phyloP scores from a whole-genome alignment of 2,329 filamentous ascomycete species.

The Penicillium sp. region DNA sequence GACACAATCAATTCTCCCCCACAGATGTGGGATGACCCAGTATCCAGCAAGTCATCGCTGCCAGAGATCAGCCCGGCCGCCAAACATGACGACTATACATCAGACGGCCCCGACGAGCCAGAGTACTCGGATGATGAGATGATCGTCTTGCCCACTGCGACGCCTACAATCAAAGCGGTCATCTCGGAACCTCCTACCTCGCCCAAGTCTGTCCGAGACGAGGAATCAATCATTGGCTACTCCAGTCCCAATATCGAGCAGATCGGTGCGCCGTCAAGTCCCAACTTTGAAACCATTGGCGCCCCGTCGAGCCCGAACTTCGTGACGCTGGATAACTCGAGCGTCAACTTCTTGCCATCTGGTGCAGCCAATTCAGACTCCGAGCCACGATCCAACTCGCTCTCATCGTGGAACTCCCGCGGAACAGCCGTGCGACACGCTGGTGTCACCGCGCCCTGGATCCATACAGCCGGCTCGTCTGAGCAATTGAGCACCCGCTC shows the following conservation, averaged over 20 bases:
- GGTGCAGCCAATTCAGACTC: slow-evolving; percentile 35
- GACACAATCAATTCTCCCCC: slow-evolving; percentile 41
- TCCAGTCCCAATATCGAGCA: slow-evolving; percentile 46
- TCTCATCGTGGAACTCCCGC: slow-evolving; percentile 44
- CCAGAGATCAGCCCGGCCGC: slow-evolving; percentile 23
- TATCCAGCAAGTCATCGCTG: slow-evolving; percentile 42
- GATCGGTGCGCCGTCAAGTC: slow-evolving; percentile 16
- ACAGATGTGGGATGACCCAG: slow-evolving; percentile 42
- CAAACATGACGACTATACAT: slow-evolving; percentile 25
- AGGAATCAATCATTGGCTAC: slow-evolving; percentile 29
- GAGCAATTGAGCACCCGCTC: slow-evolving; percentile 38
- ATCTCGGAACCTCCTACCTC: slow-evolving; percentile 34
- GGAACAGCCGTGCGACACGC: slow-evolving; percentile 45
- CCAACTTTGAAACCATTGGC: slow-evolving; percentile 22
- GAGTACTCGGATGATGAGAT: slow-evolving; percentile 39
- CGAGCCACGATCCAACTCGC: slow-evolving; percentile 40
- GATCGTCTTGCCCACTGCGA: slow-evolving; percentile 33
- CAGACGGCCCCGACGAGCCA: slow-evolving; percentile 24
- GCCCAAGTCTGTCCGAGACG: slow-evolving; percentile 21
- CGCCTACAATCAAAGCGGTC: slow-evolving; percentile 43
- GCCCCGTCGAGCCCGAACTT: slow-evolving; percentile 41
- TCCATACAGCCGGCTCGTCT: slow-evolving; percentile 34
- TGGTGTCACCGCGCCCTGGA: slow-evolving; percentile 35
- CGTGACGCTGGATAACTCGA: slow-evolving; percentile 42
- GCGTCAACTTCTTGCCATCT: slow-evolving; percentile 40